These are phyloP conservation scores for Agaricus subrufescens DNA, from an alignment of 768 basidiomycete genomes.

Conservation along the genomic window DNA sequence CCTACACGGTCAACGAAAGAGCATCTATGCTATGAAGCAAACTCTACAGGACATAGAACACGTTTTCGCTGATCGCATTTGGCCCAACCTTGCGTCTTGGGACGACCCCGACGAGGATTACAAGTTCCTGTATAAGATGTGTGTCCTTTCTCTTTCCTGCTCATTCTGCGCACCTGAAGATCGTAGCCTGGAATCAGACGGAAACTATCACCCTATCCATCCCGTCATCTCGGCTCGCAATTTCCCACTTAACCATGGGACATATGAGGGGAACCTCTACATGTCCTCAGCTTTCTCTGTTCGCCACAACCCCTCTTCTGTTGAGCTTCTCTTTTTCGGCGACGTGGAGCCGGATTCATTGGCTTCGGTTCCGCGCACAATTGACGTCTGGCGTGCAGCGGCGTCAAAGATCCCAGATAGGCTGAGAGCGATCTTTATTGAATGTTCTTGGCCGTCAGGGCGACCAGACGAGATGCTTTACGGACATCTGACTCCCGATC, in stretches of 20 bases:
- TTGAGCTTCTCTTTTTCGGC: conserved; percentile 90
- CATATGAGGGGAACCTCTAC: conserved; percentile 52
- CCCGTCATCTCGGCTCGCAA: conserved; percentile 56
- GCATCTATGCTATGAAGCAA: conserved; percentile 54
- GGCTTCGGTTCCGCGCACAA: conserved; percentile 52
- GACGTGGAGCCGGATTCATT: conserved; percentile 88
- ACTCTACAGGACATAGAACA: conserved; percentile 66
- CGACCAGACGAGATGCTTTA: conserved; percentile 65
- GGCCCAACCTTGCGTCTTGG: conserved; percentile 83
- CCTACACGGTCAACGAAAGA: conserved; percentile 53
- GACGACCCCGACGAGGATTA: conserved; percentile 54
- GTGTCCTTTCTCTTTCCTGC: conserved; percentile 22
- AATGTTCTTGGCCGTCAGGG: conserved; percentile 85
- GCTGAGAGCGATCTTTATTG: conserved; percentile 84
- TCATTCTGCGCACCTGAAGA: conserved; percentile 1
- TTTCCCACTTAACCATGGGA: conserved; percentile 74
- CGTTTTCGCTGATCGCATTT: conserved; percentile 73
- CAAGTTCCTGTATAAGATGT: conserved; percentile 64
- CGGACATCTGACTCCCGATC: conserved; percentile 84
- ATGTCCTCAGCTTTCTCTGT: conserved; percentile 85
- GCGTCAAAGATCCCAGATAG: conserved; percentile 68
- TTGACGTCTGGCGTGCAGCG: conserved; percentile 75
- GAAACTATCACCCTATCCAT: conserved; percentile 46
- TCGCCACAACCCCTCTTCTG: conserved; percentile 51
- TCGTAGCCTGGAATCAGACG: conserved; percentile 45